phyloP scores from a whole-genome alignment of 208 protist genomes.

The Crithidia acanthocephali region DNA sequence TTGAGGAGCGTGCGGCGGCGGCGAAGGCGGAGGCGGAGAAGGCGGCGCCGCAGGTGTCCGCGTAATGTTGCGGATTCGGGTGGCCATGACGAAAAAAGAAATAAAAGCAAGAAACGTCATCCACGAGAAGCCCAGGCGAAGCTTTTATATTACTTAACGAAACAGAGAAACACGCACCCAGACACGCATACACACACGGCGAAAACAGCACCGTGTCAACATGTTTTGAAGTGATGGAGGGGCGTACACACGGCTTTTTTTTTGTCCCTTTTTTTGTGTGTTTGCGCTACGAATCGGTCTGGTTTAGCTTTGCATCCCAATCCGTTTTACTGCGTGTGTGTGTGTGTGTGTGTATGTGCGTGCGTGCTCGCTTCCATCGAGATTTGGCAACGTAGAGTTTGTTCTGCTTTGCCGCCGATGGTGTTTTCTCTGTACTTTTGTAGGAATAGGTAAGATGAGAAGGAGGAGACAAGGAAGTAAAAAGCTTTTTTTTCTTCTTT shows the following conservation, averaged over 20 bases:
- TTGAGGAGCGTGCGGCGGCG: slow-evolving; percentile 72
- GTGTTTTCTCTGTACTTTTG: slow-evolving; percentile 17
- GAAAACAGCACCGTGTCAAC: no score
- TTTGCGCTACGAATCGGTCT: background rate
- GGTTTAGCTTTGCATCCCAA: background rate
- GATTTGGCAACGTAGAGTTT: no score
- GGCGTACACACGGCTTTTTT: background rate
- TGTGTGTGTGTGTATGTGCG: slow-evolving; percentile 13
- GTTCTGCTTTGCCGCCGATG: background rate
- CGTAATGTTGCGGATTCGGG: slow-evolving; percentile 6
- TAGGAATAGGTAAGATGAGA: slow-evolving; percentile 28
- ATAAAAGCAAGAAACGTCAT: background rate
- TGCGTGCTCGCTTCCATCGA: slow-evolving; percentile 6
- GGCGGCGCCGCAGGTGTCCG: slow-evolving; percentile 32
- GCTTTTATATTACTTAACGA: slow-evolving; percentile 19
- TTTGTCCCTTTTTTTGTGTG: no score
- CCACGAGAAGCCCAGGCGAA: background rate
- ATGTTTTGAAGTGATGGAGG: no score
- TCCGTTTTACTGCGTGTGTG: slow-evolving; percentile 2
- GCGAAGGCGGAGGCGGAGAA: slow-evolving; percentile 39
- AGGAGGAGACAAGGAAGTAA: background rate
- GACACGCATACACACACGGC: background rate
- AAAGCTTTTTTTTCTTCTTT: no score
- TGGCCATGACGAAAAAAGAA: background rate
- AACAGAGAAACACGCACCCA: slow-evolving; percentile 4